Percentiles rank a stretch among this genome's conserved stretches.
Conservation (phyloP, 805 yeast genomes). For the Candida nanaspora region DNA sequence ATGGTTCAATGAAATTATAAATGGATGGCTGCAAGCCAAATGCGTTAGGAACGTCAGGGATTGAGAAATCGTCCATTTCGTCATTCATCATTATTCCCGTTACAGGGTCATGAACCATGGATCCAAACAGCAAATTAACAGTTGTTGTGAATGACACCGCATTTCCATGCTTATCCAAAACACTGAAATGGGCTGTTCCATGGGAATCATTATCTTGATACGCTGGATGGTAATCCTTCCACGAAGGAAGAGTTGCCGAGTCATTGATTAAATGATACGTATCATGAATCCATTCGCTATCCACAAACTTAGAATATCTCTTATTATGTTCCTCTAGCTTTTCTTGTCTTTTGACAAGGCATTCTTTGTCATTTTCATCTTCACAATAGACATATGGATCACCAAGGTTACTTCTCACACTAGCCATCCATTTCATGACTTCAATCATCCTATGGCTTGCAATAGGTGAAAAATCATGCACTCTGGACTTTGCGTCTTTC, state of each 20-base stretch:
- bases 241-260: constrained; percentile 46
- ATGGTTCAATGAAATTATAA: constrained; percentile 70
- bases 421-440: constrained; percentile 89
- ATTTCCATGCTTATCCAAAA: constrained; percentile 66
- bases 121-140: constrained; percentile 77
- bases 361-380: constrained; percentile 14
- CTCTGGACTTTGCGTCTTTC: constrained; percentile 17
- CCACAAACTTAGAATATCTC: constrained; percentile 38
- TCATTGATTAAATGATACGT: constrained; percentile 48
- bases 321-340: constrained; percentile 19
- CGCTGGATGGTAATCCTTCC: constrained; percentile 73
- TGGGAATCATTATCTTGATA: constrained; percentile 74
- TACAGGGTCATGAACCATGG: constrained; percentile 66
- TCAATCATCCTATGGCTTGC: constrained; percentile 69
- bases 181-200: constrained; percentile 85
- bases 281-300: constrained; percentile 49
- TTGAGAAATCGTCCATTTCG: constrained; percentile 93
- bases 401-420: constrained; percentile 81
- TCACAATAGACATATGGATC: constrained; percentile 36
- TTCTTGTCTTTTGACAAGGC: background rate
- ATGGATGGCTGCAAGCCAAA: constrained; percentile 78
- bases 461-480: constrained; percentile 35
- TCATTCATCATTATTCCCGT: constrained; percentile 84
- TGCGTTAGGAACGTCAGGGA: constrained; percentile 61
- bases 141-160: constrained; percentile 89